Base-by-base conservation (phyloP, 768 basidiomycete genomes). In the Exidia glandulosa region DNA sequence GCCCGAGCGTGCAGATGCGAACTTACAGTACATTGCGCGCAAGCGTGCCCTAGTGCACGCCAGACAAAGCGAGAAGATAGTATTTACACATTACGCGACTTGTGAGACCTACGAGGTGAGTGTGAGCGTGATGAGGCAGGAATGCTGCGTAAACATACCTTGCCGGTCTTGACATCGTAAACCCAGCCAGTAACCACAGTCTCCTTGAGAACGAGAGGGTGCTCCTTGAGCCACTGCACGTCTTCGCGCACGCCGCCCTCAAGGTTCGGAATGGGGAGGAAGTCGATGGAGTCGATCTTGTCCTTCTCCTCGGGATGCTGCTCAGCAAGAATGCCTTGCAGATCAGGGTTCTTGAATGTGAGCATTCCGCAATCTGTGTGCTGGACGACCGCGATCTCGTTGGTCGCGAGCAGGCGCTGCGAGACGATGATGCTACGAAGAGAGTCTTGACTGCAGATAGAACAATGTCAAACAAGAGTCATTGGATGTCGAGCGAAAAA, bases 301-400 rank as follows among this genome's bases (percentile, higher is more conserved):
- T 64, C 58, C 27, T 36, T 57, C 61, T 73, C 59, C 33, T 61
- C 72, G 14, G 78, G 76, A 36, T 74, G 71, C 29, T 75, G 72
- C 37, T 75, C 73, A 65, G 78, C 81, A 63, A 87, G 75, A 55
- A 80, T 71, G 14, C 70, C 65, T 57, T 79, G 79, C 29, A 87
- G 72, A 57, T 79, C 68, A 0, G 75, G 70, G 30, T 76, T 77
- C 4, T 72, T 76, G 73, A 88, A 87, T 0, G 79, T 81, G 50
- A 84, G 72, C 85, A 88, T 87, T 50, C 87, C 87, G 65, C 87
- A 88, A 54, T 77, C 83, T 1, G 83, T 85, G 70, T 89, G 87
- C 68, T 84, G 85, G 69, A 86, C 79, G 57, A 89, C 72, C 3
- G 83, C 79, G 57, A 88, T 79, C 71, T 87, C 84, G 19, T 76